Conservation (phyloP, 2,329 filamentous ascomycete species). For the Zasmidium citrigriseum region DNA sequence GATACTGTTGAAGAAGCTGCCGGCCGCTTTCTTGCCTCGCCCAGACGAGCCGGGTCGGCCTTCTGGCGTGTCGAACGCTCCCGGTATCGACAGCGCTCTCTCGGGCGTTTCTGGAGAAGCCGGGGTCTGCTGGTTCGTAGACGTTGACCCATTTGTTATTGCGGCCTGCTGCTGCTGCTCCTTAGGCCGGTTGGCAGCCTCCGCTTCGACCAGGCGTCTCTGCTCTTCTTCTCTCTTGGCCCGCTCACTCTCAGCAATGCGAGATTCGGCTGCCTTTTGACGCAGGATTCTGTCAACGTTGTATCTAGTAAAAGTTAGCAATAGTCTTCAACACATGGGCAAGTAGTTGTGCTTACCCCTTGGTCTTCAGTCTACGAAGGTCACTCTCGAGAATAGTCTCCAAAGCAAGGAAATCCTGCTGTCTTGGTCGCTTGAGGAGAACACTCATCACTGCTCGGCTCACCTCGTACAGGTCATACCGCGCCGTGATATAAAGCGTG, state of each 20-base stretch:
- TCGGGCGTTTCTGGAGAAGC: conserved; percentile 30
- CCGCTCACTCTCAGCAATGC: conserved; percentile 80
- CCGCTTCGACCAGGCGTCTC: conserved; percentile 46
- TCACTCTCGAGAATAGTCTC: conserved; percentile 89
- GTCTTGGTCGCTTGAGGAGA: conserved; percentile 77
- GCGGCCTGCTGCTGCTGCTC: conserved; percentile 20
- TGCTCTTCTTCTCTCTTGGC: conserved; percentile 64
- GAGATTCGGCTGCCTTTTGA: conserved; percentile 82
- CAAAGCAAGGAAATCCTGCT: conserved; percentile 85
- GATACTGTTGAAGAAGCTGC: conserved; percentile 66
- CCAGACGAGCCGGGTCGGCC: conserved; percentile 18
- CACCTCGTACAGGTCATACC: conserved; percentile 86
- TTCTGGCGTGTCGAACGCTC: conserved; percentile 69
- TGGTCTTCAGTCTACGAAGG: conserved; percentile 75
- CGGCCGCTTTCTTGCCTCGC: conserved; percentile 46
- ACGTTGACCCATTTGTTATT: conserved; percentile 1
- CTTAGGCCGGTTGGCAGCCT: conserved; percentile 17
- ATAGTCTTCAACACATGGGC: no score
- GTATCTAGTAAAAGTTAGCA: no score
- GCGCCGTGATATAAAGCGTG: conserved; percentile 74
- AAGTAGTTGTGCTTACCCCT: no score
- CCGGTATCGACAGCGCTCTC: conserved; percentile 63
- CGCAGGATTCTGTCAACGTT: conserved; percentile 94
- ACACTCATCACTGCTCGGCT: conserved; percentile 82
- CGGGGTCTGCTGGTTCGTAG: not conserved